A percentile compares a stretch with the other conserved stretches of the same genome.
Evolutionary conservation across 345 rosid genomes (phyloP).

Genomic region (Citrus glauca): DNA sequence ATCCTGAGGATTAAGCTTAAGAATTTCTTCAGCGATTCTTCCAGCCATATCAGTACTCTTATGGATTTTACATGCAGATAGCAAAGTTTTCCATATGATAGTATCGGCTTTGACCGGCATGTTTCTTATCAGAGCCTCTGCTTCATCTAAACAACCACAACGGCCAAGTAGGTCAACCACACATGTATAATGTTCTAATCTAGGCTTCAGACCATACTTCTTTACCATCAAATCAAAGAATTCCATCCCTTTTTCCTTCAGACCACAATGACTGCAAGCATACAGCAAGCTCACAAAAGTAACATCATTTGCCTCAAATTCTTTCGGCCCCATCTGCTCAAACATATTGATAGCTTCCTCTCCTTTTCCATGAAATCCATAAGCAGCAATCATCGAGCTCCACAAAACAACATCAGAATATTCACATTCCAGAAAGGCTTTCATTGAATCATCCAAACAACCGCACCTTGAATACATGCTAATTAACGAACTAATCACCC

Average conservation of each 20-base stretch:
- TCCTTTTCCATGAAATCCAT: constrained; percentile 77
- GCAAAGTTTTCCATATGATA: constrained; percentile 74
- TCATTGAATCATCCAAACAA: constrained; percentile 60
- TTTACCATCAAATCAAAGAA: constrained; percentile 51
- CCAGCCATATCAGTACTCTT: constrained; percentile 56
- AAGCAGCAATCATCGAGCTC: constrained; percentile 82
- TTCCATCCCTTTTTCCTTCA: constrained; percentile 62
- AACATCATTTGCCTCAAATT: constrained; percentile 47
- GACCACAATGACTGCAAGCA: constrained; percentile 78
- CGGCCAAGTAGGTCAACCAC: constrained; percentile 73
- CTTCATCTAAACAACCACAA: constrained; percentile 58
- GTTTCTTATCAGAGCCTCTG: constrained; percentile 60
- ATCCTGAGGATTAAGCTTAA: constrained; percentile 55
- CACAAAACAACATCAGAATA: constrained; percentile 65
- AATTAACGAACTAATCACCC: constrained; percentile 57
- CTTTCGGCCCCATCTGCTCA: constrained; percentile 41
- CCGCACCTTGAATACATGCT: constrained; percentile 82
- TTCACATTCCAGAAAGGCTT: constrained; percentile 47
- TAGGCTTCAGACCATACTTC: constrained; percentile 46
- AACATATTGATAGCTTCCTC: constrained; percentile 57
- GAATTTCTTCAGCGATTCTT: constrained; percentile 53
- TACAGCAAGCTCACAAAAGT: constrained; percentile 69
- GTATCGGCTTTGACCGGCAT: constrained; percentile 65
- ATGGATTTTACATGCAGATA: constrained; percentile 69
- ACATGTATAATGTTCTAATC: constrained; percentile 61